Conservation (phyloP, 106 monocot species). For the Triglochin maritima region DNA sequence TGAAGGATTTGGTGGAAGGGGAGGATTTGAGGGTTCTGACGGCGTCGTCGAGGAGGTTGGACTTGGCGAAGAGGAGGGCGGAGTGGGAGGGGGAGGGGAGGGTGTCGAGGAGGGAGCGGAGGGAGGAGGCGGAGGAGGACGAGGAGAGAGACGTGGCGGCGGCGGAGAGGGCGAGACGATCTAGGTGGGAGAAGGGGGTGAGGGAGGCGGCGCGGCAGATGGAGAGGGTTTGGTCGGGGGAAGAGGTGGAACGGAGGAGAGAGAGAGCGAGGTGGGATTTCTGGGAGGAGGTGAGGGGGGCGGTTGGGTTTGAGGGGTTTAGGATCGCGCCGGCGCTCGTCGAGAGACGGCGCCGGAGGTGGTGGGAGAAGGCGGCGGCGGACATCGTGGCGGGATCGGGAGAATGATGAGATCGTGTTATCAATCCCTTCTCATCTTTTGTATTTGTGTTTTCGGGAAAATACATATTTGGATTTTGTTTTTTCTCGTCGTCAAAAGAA, state of each 20-base stretch:
- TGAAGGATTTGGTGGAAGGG: slow-evolving; percentile 37
- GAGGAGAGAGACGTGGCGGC: slow-evolving; percentile 44
- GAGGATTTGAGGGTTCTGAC: slow-evolving; percentile 25
- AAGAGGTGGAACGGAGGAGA: slow-evolving; percentile 47
- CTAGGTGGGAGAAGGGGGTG: slow-evolving; percentile 40
- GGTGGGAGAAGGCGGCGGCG: slow-evolving; percentile 5
- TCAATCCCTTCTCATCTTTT: too few species aligned
- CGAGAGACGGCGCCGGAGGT: slow-evolving; percentile 9
- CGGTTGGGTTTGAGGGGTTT: slow-evolving; percentile 43
- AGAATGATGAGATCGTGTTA: too few species aligned
- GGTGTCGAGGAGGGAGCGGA: slow-evolving; percentile 31
- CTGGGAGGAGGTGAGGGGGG: slow-evolving; percentile 39
- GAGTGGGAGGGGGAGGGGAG: slow-evolving; percentile 33
- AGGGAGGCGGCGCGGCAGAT: slow-evolving; percentile 57
- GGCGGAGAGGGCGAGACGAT: slow-evolving; percentile 54
- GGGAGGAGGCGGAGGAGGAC: slow-evolving; percentile 20
- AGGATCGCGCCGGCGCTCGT: slow-evolving; percentile 42
- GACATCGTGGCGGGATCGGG: too few species aligned
- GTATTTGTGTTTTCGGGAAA: too few species aligned
- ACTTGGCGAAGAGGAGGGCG: slow-evolving; percentile 77
- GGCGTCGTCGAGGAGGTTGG: slow-evolving; percentile 61
- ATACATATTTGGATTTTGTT: too few species aligned
- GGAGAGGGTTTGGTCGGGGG: slow-evolving; percentile 41
- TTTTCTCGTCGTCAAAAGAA: too few species aligned
- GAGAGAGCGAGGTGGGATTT: slow-evolving; percentile 63